A percentile compares a stretch with the other conserved stretches of the same genome.
phyloP scores from a whole-genome alignment of 129 eudicot species.

The Flaveria linearis region DNA sequence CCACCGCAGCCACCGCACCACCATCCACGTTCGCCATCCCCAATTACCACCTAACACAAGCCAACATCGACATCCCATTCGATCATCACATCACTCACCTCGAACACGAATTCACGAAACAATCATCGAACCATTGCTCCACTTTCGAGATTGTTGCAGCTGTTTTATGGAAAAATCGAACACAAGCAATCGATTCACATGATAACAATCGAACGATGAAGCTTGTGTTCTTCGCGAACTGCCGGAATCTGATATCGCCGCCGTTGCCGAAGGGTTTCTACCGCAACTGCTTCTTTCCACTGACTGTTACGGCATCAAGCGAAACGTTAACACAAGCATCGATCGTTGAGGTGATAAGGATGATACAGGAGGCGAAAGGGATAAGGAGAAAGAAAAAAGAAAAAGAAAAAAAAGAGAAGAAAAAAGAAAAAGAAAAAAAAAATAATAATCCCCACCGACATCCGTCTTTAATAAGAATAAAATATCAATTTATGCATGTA shows the following conservation, averaged over 20 bases:
- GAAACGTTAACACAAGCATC: constrained; percentile 22
- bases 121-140: constrained; percentile 29
- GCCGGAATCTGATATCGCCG: constrained; percentile 44
- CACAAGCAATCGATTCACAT: too few relatives aligned
- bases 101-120: constrained; percentile 35
- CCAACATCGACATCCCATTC: constrained; percentile 52
- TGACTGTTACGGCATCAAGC: constrained; percentile 41
- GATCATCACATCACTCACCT: constrained; percentile 41
- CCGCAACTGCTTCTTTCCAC: constrained; percentile 60
- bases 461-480: too few relatives aligned
- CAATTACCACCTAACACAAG: constrained; percentile 49
- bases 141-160: too few relatives aligned
- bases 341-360: constrained; percentile 36
- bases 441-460: too few relatives aligned
- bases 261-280: constrained; percentile 57
- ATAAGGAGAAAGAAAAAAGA: too few relatives aligned
- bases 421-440: too few relatives aligned
- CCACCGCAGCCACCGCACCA: background rate
- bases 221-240: too few relatives aligned
- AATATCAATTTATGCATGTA: too few relatives aligned
- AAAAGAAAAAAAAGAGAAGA: too few relatives aligned
- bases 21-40: constrained; percentile 36
- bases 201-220: too few relatives aligned
- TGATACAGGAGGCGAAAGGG: constrained; percentile 57
- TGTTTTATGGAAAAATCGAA: too few relatives aligned